Conservation (phyloP, 805 yeast genomes). For the Ogataea naganishii region DNA sequence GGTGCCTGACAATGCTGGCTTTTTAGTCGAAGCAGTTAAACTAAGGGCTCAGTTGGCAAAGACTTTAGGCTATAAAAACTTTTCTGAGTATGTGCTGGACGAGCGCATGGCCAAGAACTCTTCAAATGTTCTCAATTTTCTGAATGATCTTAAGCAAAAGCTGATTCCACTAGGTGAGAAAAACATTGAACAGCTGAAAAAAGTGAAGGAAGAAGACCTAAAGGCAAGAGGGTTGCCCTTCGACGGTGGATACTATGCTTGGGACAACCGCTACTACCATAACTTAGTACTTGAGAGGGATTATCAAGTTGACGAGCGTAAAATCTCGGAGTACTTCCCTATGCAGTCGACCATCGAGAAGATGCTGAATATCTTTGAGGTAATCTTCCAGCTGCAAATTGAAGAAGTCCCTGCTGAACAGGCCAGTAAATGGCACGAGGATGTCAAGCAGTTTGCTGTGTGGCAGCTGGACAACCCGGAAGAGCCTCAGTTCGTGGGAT, state of each 20-base stretch:
- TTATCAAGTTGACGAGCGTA: slow-evolving; percentile 62
- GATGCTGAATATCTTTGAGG: slow-evolving; percentile 67
- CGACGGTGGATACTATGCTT: slow-evolving; percentile 40
- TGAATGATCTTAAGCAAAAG: slow-evolving; percentile 51
- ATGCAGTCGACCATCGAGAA: slow-evolving; percentile 54
- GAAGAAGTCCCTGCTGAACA: slow-evolving; percentile 34
- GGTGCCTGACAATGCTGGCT: slow-evolving; percentile 51
- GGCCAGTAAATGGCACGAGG: slow-evolving; percentile 64
- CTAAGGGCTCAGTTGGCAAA: slow-evolving; percentile 56
- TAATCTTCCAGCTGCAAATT: slow-evolving; percentile 60
- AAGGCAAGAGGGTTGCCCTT: slow-evolving; percentile 32
- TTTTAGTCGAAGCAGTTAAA: slow-evolving; percentile 51
- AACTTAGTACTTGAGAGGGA: slow-evolving; percentile 58
- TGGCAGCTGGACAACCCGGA: slow-evolving; percentile 48
- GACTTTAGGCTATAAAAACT: slow-evolving; percentile 57
- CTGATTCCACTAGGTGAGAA: slow-evolving; percentile 49
- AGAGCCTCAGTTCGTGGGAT: slow-evolving; percentile 60
- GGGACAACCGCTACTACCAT: slow-evolving; percentile 70
- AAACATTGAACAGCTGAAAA: slow-evolving; percentile 40
- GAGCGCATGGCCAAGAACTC: slow-evolving; percentile 74
- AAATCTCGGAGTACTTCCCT: slow-evolving; percentile 74
- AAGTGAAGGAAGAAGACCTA: slow-evolving; percentile 47
- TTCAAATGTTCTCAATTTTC: slow-evolving; percentile 48
- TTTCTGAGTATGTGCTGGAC: slow-evolving; percentile 64
- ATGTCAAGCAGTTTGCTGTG: slow-evolving; percentile 66